Conservation (phyloP, 129 eudicot genomes). For the Cynara cardunculus region DNA sequence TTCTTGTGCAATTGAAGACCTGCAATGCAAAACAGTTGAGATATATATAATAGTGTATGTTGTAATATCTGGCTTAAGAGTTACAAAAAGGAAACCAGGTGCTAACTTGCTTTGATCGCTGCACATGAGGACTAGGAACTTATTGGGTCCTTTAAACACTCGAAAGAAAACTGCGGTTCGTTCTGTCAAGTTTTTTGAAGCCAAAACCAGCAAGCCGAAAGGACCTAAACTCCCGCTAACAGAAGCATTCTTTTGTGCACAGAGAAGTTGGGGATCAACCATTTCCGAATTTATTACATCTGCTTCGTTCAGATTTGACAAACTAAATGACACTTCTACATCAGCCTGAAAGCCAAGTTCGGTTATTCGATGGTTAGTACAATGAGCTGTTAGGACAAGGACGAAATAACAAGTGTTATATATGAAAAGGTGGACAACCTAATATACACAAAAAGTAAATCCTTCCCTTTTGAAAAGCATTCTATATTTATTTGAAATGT, state of each 20-base stretch:
- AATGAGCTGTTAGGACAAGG: neutral
- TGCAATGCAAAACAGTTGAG: neutral
- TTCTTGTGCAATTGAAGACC: constrained; percentile 33
- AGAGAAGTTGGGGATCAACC: constrained; percentile 37
- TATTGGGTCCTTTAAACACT: constrained; percentile 31
- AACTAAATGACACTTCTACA: constrained; percentile 29
- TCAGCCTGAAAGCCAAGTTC: constrained; percentile 30
- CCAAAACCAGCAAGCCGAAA: constrained; percentile 38
- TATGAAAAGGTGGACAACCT: no score
- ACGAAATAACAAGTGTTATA: no score
- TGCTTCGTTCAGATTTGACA: constrained; percentile 6
- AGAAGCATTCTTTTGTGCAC: constrained; percentile 41
- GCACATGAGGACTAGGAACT: constrained; percentile 31
- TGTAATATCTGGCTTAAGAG: neutral
- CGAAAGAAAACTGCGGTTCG: constrained; percentile 36
- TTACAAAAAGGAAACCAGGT: neutral
- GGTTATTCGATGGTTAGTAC: neutral
- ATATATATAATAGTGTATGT: neutral
- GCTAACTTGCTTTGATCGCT: constrained; percentile 41
- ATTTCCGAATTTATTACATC: constrained; percentile 28
- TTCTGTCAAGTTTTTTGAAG: constrained; percentile 43
- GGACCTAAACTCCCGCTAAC: constrained; percentile 38
- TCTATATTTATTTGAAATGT: no score
- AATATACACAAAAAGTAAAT: no score
- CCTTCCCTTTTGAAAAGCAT: no score